These are phyloP conservation scores for Neobulgaria alba DNA, from an alignment of 2,329 filamentous ascomycete species.

Conservation along the genomic window DNA sequence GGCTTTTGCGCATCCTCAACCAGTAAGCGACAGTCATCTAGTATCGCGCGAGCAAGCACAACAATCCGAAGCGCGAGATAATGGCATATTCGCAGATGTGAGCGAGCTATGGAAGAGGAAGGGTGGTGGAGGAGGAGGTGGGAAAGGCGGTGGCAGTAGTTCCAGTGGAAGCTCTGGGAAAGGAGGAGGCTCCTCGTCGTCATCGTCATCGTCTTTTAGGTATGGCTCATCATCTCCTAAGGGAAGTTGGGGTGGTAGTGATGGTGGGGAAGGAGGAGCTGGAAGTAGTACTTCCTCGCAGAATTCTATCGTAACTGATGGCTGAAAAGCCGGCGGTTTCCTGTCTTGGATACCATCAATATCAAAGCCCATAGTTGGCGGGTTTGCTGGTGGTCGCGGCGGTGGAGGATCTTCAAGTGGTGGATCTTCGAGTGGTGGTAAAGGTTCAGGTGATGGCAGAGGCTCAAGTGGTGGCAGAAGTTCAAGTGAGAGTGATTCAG, in stretches of 20 bases:
- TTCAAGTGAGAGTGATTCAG: not conserved
- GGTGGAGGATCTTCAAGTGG: too few species aligned
- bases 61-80: slow-evolving; percentile 2
- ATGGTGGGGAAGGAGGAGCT: not conserved
- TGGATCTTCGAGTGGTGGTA: slow-evolving; percentile 1
- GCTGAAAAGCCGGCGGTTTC: too few species aligned
- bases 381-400: too few species aligned
- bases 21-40: slow-evolving; percentile 11
- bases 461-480: not conserved
- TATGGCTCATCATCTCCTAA: slow-evolving; percentile 14
- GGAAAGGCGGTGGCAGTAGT: slow-evolving; percentile 31
- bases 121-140: slow-evolving; percentile 48
- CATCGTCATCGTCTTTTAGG: slow-evolving; percentile 19
- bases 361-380: too few species aligned
- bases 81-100: slow-evolving; percentile 6
- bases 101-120: slow-evolving; percentile 49
- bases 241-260: not conserved
- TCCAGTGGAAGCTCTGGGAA: not conserved
- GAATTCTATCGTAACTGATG: slow-evolving; percentile 3
- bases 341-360: too few species aligned
- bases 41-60: slow-evolving; percentile 14
- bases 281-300: not conserved
- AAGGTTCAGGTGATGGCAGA: not conserved
- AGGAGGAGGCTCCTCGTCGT: not conserved
- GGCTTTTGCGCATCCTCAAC: slow-evolving; percentile 17